Conservation (phyloP, 139 green algal genomes). For the Tetraselmis chui region DNA sequence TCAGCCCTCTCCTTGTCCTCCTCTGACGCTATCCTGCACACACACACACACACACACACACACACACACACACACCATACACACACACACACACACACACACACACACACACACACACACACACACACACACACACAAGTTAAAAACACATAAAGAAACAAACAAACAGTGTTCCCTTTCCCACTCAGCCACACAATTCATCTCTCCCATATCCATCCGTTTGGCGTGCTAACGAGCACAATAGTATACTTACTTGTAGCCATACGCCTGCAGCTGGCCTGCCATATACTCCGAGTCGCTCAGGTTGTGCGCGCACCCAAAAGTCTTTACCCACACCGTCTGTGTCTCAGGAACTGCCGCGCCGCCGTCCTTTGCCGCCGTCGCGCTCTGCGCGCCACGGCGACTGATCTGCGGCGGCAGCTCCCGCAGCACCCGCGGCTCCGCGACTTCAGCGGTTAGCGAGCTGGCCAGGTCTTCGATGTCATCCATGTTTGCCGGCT, state of each 20-base stretch:
- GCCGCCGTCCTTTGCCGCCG: no score
- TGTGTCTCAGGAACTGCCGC: constrained; percentile 43
- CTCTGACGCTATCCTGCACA: constrained; percentile 22
- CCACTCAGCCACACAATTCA: no score
- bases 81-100: no score
- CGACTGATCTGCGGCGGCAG: not conserved
- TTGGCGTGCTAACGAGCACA: no score
- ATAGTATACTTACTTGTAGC: constrained; percentile 76
- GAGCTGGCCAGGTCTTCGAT: not conserved
- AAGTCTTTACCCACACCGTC: constrained; percentile 70
- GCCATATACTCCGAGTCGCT: constrained; percentile 78
- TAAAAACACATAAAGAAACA: no score
- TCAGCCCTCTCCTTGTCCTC: constrained; percentile 44
- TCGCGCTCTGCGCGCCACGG: no score
- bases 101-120: no score
- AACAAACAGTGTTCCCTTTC: no score
- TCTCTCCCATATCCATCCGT: no score
- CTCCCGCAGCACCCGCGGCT: not conserved
- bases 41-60: no score
- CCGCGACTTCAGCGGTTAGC: not conserved
- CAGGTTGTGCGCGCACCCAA: constrained; percentile 74
- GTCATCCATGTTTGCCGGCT: not conserved
- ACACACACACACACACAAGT: no score
- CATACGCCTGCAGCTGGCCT: constrained; percentile 59
- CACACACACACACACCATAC: no score